These are phyloP conservation scores for Suhomyces kilbournensis DNA, from an alignment of 805 yeast genomes.

Conservation along the genomic window DNA sequence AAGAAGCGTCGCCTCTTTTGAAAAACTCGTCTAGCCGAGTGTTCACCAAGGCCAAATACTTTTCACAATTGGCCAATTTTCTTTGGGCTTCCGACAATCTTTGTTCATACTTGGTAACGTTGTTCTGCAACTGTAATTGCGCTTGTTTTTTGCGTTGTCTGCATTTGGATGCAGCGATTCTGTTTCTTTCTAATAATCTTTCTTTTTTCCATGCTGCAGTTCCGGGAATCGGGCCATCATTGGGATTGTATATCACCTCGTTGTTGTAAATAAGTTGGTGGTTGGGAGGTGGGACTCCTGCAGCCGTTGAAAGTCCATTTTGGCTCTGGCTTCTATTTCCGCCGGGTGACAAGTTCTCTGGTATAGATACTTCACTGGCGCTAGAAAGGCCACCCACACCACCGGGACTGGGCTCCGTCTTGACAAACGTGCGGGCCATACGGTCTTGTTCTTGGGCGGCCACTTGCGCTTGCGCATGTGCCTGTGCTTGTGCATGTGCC, in stretches of 20 bases:
- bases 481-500: neutral
- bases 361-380: neutral
- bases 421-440: neutral
- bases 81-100: slow-evolving; percentile 36
- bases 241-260: slow-evolving; percentile 52
- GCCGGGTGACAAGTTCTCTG: neutral
- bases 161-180: slow-evolving; percentile 69
- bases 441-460: neutral
- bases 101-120: slow-evolving; percentile 46
- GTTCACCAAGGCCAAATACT: slow-evolving; percentile 9
- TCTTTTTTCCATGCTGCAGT: slow-evolving; percentile 68
- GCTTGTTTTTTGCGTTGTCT: slow-evolving; percentile 67
- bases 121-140: slow-evolving; percentile 63
- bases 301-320: slow-evolving; percentile 14
- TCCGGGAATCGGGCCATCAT: slow-evolving; percentile 59
- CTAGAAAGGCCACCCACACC: neutral
- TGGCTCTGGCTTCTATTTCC: neutral
- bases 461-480: neutral
- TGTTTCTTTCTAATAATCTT: slow-evolving; percentile 55
- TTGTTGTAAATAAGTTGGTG: slow-evolving; percentile 52
- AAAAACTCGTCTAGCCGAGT: slow-evolving; percentile 8
- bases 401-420: neutral
- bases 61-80: slow-evolving; percentile 21
- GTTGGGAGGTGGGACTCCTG: slow-evolving; percentile 48
- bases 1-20: slow-evolving; percentile 7